Conservation (phyloP, 768 basidiomycete genomes). For the Leccinellum rugosiceps region DNA sequence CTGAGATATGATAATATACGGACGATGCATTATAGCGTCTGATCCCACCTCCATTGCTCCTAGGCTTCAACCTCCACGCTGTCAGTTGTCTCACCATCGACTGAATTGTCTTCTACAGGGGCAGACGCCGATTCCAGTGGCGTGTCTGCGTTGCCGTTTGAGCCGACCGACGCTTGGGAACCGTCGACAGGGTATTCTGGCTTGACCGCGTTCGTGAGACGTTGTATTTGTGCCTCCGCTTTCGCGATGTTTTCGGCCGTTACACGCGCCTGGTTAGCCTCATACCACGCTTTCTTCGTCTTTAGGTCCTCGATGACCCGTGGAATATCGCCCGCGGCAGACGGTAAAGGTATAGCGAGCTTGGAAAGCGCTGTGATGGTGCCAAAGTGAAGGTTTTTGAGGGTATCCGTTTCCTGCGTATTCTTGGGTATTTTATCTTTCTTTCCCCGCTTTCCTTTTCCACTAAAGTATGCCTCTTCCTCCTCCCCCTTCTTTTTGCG, state of each 20-base stretch:
- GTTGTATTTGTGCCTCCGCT: conserved; percentile 72
- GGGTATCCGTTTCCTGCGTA: conserved; percentile 34
- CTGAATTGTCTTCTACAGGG: conserved; percentile 29
- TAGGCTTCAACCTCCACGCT: conserved; percentile 33
- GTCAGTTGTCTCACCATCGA: conserved; percentile 37
- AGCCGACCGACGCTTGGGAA: conserved; percentile 26
- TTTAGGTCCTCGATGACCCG: conserved; percentile 87
- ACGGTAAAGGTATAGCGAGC: conserved; percentile 88
- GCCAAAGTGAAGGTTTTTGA: conserved; percentile 71
- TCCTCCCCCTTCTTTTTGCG: conserved; percentile 94
- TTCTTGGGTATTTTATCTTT: conserved; percentile 45
- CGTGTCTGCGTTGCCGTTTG: conserved; percentile 39
- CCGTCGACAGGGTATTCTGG: conserved; percentile 32
- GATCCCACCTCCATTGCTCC: conserved; percentile 21
- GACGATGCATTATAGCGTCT: conserved; percentile 10
- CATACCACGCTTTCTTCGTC: conserved; percentile 93
- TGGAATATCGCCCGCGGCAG: conserved; percentile 68
- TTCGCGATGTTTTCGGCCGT: conserved; percentile 79
- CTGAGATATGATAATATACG: conserved; percentile 17
- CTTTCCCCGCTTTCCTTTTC: conserved; percentile 64
- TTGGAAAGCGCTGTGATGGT: conserved; percentile 84
- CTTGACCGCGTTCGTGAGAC: conserved; percentile 47
- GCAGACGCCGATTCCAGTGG: conserved; percentile 47
- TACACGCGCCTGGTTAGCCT: conserved; percentile 82
- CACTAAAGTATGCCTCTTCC: conserved; percentile 78